Base-by-base conservation (phyloP, 495 filamentous ascomycete genomes). In the Friedmanniomyces simplex region DNA sequence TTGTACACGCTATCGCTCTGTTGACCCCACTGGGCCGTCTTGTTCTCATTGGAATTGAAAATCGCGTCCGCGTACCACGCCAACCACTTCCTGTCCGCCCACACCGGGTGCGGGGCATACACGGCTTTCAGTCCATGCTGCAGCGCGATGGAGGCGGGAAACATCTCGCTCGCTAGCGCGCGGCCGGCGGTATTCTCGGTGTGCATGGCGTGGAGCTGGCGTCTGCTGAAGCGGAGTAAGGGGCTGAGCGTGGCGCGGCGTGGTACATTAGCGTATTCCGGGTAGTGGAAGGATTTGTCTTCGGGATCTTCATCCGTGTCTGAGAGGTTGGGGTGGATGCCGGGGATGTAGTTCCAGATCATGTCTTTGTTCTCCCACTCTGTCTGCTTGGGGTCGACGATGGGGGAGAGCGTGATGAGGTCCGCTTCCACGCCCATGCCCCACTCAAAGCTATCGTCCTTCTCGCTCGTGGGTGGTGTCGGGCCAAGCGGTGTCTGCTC, bases 351-450 rank as follows among this genome's bases (percentile, higher is more conserved):
- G 49, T 80, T 81, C 73, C 77, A 85, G 50, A 88, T 71, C 49
- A 79, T 73, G 63, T 85, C 73, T 32, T 73, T 74, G 57, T 80
- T 77, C 22, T 80, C 73, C 82, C 84, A 88, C n/a, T 67, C 66
- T 26, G 83, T 85, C 61, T 78, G 74, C 52, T 77, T 73, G 1
- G 81, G 79, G 63, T 87, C 79, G 71, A 86, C 85, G 24, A 88
- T 83, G 6, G 87, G 86, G 0, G 81, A 75, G 34, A 87, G 73
- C 2, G 82, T 82, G 59, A 89, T 86, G 57, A 85, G 71, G 65
- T 91, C 87, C 21, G 87, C 87, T 51, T 87, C 83, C 69, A 89
- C 86, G 50, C 78, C 83, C 16, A 87, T 79, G 24, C 87, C 87
- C 86, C 85, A 89, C 51, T 74, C 62, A 66, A 83, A 87, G 36